Conservation (phyloP, 1,284 basidiomycete species). For the Moesziomyces aphidis region DNA sequence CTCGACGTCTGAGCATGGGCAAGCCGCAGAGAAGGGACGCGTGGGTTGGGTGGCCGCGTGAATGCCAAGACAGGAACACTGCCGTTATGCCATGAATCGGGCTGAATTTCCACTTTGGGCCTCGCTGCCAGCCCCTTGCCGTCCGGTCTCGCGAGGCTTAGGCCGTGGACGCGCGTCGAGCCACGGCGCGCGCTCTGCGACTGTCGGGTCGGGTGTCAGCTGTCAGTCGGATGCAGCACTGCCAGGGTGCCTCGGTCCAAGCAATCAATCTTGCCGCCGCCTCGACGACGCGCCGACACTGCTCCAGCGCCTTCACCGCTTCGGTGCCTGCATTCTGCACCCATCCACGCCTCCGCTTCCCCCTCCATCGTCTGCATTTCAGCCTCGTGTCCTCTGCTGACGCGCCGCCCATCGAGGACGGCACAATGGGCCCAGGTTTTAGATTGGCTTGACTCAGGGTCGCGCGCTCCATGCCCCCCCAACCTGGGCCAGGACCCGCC, state of each 20-base stretch:
- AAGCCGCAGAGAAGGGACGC: neutral
- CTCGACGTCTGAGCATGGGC: neutral
- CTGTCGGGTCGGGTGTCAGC: neutral
- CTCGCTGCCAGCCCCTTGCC: neutral
- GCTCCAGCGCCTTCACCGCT: neutral
- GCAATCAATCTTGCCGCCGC: too few relatives aligned
- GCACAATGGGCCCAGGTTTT: neutral
- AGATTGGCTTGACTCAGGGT: neutral
- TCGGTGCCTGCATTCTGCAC: neutral
- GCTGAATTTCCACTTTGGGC: too few relatives aligned
- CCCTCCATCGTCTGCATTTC: neutral
- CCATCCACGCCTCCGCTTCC: neutral
- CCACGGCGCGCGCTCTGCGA: neutral
- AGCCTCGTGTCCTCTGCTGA: neutral
- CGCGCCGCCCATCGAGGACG: neutral
- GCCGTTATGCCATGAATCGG: too few relatives aligned
- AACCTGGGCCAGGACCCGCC: neutral
- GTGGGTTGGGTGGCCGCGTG: too few relatives aligned
- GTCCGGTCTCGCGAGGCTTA: neutral
- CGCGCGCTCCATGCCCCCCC: neutral
- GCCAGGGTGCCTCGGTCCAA: neutral
- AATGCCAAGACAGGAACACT: too few relatives aligned
- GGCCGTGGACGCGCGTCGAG: too few relatives aligned
- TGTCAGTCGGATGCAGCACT: neutral
- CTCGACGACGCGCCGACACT: neutral